Evolutionary conservation across 139 green algal species (phyloP).

Genomic region (Chlorella ohadii): DNA sequence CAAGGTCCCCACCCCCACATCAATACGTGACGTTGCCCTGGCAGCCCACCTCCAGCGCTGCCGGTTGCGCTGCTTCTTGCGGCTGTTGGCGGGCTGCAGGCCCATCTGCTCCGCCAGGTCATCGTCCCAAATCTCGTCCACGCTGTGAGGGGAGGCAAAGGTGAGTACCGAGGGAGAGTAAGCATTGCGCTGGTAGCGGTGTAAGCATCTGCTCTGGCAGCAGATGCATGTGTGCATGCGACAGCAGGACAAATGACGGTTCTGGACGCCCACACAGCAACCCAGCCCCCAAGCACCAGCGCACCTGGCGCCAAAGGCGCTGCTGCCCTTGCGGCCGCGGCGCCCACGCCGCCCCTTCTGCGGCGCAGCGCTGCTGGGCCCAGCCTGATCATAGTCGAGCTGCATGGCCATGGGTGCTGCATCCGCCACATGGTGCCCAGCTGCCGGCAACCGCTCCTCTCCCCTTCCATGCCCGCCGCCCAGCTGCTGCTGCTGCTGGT

Average conservation of each 20-base stretch:
- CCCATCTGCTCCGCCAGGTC: conserved; percentile 64
- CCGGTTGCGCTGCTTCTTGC: conserved; percentile 4
- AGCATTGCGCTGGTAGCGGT: no score
- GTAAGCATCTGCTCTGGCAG: no score
- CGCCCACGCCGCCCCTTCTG: neutral
- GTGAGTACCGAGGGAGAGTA: no score
- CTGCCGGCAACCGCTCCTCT: no score
- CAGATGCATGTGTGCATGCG: no score
- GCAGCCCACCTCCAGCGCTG: conserved; percentile 24
- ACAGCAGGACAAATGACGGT: no score
- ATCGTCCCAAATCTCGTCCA: conserved; percentile 69
- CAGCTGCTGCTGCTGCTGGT: no score
- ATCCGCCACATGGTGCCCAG: neutral
- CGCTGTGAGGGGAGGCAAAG: neutral
- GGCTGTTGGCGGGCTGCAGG: conserved; percentile 32
- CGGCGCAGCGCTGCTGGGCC: neutral
- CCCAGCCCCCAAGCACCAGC: no score
- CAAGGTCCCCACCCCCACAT: no score
- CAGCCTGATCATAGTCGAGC: neutral
- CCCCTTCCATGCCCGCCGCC: no score
- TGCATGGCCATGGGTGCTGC: neutral
- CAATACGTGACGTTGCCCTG: no score
- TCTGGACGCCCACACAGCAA: no score
- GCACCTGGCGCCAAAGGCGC: conserved; percentile 50
- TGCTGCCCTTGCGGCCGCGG: neutral